Evolutionary conservation across 352 stramenopile genomes (phyloP).

Genomic region (Saprolegnia parasitica): DNA sequence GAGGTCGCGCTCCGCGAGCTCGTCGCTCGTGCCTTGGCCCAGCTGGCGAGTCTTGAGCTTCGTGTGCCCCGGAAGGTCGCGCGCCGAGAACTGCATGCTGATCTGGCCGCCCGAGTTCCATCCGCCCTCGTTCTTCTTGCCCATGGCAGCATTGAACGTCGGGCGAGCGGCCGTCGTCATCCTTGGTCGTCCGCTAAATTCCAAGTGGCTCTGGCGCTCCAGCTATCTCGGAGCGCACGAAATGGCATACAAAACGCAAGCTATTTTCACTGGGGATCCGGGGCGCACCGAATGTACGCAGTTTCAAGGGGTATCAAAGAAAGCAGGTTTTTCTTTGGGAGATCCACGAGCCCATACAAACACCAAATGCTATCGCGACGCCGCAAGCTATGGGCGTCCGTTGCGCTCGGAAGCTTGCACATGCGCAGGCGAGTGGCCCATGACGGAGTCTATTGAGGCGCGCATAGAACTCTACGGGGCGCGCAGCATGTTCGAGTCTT

Average conservation of each 20-base stretch:
- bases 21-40: constrained; percentile 71
- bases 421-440: too few species aligned
- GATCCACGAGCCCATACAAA: too few species aligned
- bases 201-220: neutral
- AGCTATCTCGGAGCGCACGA: neutral
- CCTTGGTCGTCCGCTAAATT: neutral
- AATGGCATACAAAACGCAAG: neutral
- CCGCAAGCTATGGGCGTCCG: too few species aligned
- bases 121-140: constrained; percentile 80
- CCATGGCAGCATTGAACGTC: constrained; percentile 81
- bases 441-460: too few species aligned
- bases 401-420: too few species aligned
- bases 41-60: constrained; percentile 83
- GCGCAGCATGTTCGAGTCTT: too few species aligned
- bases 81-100: constrained; percentile 74
- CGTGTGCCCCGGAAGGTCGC: constrained; percentile 73
- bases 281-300: neutral
- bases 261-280: neutral
- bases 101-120: constrained; percentile 79
- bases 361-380: too few species aligned
- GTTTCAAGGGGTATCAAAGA: neutral
- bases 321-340: neutral
- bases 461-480: too few species aligned
- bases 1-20: constrained; percentile 70
- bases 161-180: constrained; percentile 86